These are phyloP conservation scores for Mycena vitilis DNA, from an alignment of 768 basidiomycete species.

Conservation along the genomic window DNA sequence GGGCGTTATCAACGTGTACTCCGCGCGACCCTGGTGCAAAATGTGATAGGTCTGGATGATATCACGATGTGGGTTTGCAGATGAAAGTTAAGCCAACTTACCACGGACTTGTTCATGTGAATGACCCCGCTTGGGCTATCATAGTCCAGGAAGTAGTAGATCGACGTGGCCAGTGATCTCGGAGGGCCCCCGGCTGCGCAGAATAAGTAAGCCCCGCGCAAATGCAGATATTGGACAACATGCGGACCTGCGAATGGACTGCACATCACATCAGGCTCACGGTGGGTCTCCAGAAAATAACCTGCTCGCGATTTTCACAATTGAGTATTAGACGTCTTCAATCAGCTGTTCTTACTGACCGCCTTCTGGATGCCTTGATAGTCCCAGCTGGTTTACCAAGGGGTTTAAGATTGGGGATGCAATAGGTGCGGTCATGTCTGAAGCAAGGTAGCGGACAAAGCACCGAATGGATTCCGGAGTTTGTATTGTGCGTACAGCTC, in stretches of 20 bases:
- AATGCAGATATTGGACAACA: neutral
- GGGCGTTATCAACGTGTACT: conserved; percentile 59
- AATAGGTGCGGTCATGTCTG: no score
- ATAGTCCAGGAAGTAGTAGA: conserved; percentile 57
- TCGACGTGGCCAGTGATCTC: conserved; percentile 20
- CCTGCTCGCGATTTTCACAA: neutral
- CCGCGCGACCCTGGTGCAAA: conserved; percentile 61
- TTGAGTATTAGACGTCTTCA: neutral
- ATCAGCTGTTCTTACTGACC: neutral
- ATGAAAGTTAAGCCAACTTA: conserved; percentile 36
- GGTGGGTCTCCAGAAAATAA: conserved; percentile 21
- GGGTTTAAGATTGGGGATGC: conserved; percentile 20
- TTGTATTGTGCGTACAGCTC: no score
- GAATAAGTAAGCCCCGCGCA: neutral
- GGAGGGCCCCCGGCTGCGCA: neutral
- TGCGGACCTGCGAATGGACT: conserved; percentile 20
- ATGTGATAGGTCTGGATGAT: conserved; percentile 60
- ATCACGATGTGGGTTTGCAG: neutral
- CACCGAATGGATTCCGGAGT: no score
- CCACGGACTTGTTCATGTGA: conserved; percentile 63
- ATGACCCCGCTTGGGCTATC: conserved; percentile 54
- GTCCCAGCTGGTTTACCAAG: conserved; percentile 19
- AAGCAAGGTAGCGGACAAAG: no score
- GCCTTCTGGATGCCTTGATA: conserved; percentile 22
- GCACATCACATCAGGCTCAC: neutral